Conservation (phyloP, 352 stramenopile species). For the Plasmopara viticola region DNA sequence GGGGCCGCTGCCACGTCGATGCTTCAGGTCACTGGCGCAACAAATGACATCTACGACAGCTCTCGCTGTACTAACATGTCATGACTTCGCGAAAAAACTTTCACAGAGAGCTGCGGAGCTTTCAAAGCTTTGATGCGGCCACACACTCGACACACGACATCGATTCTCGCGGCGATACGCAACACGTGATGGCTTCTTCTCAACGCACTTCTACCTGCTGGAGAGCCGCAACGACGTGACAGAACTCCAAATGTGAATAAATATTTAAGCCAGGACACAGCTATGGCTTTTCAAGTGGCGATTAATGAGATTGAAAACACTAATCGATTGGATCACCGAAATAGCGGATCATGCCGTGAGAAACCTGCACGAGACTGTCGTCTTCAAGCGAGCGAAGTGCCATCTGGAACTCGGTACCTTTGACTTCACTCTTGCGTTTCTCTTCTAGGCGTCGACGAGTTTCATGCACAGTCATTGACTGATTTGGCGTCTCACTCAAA, state of each 20-base stretch:
- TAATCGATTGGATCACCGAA: constrained; percentile 45
- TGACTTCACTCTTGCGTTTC: constrained; percentile 68
- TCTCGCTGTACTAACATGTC: too few species aligned
- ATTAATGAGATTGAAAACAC: background rate
- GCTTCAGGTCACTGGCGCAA: too few species aligned
- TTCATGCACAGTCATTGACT: constrained; percentile 81
- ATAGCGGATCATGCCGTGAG: constrained; percentile 80
- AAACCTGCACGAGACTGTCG: constrained; percentile 90
- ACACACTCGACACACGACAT: too few species aligned
- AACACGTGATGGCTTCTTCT: constrained; percentile 41
- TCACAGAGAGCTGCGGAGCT: too few species aligned
- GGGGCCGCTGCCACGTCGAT: too few species aligned
- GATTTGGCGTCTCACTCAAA: constrained; percentile 45
- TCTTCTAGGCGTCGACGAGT: constrained; percentile 83
- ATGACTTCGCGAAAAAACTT: too few species aligned
- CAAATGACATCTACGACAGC: too few species aligned
- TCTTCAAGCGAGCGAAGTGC: constrained; percentile 87
- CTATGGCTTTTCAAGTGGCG: background rate
- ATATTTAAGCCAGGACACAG: background rate
- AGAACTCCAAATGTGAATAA: constrained; percentile 24
- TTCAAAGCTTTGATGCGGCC: too few species aligned
- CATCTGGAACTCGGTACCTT: constrained; percentile 84
- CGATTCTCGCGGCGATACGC: too few species aligned
- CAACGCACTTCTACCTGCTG: constrained; percentile 36
- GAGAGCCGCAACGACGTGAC: constrained; percentile 42